These are phyloP conservation scores for Mycosphaerelloides madeirae DNA, from an alignment of 2,329 filamentous ascomycete genomes.

Conservation along the genomic window DNA sequence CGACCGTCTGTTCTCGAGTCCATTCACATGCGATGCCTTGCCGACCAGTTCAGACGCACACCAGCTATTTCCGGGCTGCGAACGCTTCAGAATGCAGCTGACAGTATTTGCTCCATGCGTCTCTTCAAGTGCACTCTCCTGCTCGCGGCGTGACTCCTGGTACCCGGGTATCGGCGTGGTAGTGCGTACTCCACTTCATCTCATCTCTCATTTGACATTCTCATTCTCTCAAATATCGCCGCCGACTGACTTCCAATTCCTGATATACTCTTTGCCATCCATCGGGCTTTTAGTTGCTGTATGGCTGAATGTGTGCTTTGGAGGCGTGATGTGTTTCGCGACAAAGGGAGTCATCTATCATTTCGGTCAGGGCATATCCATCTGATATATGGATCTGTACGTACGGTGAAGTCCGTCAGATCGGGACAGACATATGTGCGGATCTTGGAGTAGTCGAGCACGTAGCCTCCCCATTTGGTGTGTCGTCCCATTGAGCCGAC, in stretches of 20 bases:
- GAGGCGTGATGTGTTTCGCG: conserved; percentile 53
- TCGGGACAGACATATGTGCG: conserved; percentile 82
- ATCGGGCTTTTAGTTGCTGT: conserved; percentile 23
- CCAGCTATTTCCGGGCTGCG: too few species aligned
- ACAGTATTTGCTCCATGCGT: too few species aligned
- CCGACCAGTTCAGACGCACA: too few species aligned
- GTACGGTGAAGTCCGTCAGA: conserved; percentile 67
- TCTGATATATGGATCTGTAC: conserved; percentile 5
- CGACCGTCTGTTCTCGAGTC: too few species aligned
- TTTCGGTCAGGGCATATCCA: conserved; percentile 3
- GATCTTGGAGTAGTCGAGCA: conserved; percentile 80
- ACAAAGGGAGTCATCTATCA: conserved; percentile 75
- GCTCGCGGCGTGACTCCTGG: neutral
- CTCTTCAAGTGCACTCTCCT: neutral
- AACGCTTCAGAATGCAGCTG: too few species aligned
- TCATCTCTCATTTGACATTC: neutral
- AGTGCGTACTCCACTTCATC: too few species aligned
- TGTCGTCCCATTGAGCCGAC: conserved; percentile 82
- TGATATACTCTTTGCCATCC: conserved; percentile 31
- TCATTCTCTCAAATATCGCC: conserved; percentile 26
- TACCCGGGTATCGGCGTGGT: too few species aligned
- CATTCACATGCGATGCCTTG: too few species aligned
- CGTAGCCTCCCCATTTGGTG: conserved; percentile 77
- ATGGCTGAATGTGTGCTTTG: conserved; percentile 48
- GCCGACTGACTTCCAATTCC: conserved; percentile 32